Conservation (phyloP, 2,329 filamentous ascomycete genomes). For the Colletotrichum sp. region DNA sequence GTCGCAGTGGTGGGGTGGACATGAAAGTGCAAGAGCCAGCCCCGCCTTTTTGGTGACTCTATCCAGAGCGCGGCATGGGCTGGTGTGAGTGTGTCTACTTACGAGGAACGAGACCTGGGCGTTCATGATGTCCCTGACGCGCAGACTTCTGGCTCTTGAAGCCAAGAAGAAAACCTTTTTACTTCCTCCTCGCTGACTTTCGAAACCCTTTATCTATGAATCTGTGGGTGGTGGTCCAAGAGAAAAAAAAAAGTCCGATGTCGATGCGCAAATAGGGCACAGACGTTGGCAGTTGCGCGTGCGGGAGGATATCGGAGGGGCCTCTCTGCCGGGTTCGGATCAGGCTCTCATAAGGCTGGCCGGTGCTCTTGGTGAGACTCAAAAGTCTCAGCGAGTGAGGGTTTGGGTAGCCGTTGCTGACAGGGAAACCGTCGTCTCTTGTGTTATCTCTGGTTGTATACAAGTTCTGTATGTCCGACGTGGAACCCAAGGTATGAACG, state of each 20-base stretch:
- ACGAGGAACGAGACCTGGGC: conserved; percentile 64
- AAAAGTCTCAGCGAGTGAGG: neutral
- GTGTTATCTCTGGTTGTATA: neutral
- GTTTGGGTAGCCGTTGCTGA: neutral
- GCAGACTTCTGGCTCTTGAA: neutral
- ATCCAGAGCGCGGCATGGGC: neutral
- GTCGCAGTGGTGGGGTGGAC: neutral
- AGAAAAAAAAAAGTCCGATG: neutral
- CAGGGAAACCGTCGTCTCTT: neutral
- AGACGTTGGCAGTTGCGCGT: neutral
- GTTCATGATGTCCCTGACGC: conserved; percentile 48
- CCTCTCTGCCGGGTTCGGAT: neutral
- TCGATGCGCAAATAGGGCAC: conserved; percentile 1
- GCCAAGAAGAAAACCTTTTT: neutral
- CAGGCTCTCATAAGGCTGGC: neutral
- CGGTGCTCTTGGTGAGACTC: neutral
- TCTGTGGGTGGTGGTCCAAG: neutral
- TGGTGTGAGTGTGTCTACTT: conserved; percentile 31
- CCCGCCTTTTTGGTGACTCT: conserved; percentile 14
- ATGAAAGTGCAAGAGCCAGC: neutral
- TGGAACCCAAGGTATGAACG: neutral
- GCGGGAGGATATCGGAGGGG: neutral
- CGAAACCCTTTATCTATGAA: neutral
- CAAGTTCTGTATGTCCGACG: neutral
- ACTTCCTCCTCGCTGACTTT: neutral